A percentile compares a stretch with the other conserved stretches of the same genome.
phyloP scores from a whole-genome alignment of 176 grass and related monocot genomes.

The Triticum timopheevii region DNA sequence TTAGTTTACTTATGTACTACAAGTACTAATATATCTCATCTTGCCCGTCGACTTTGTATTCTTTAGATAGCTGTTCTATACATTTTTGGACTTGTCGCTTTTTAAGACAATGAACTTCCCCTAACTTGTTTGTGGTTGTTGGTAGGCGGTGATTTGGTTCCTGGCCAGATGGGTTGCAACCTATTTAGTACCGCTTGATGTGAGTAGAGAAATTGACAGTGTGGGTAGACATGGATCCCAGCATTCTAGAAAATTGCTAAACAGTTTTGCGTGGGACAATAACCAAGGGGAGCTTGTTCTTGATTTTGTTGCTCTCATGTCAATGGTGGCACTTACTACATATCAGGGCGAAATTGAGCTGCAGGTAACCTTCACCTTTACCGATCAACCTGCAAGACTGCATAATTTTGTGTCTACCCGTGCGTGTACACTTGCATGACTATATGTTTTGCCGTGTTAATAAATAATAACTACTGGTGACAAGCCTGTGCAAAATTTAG shows the following conservation, averaged over 20 bases:
- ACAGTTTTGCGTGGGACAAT: conserved; percentile 88
- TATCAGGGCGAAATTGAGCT: conserved; percentile 93
- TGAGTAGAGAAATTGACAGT: conserved; percentile 49
- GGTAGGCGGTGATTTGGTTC: conserved; percentile 88
- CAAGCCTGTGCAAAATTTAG: background rate
- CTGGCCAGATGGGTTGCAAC: conserved; percentile 93
- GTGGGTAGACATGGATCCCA: conserved; percentile 42
- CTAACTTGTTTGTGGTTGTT: conserved; percentile 50
- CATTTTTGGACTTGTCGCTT: background rate
- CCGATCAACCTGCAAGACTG: background rate
- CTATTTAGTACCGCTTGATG: conserved; percentile 87
- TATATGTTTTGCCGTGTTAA: conserved; percentile 18
- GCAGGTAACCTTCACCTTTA: conserved; percentile 59
- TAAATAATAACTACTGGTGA: background rate
- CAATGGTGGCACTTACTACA: conserved; percentile 67
- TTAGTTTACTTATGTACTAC: background rate
- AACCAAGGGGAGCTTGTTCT: conserved; percentile 85
- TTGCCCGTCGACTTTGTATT: background rate
- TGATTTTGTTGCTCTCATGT: conserved; percentile 85
- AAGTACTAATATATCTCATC: background rate
- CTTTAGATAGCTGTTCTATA: conserved; percentile 2
- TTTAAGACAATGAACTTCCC: background rate
- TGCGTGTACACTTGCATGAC: background rate
- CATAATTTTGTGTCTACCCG: background rate
- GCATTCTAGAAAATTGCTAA: conserved; percentile 77